Conservation (phyloP, 306 rosid genomes). For the Vigna unguiculata region DNA sequence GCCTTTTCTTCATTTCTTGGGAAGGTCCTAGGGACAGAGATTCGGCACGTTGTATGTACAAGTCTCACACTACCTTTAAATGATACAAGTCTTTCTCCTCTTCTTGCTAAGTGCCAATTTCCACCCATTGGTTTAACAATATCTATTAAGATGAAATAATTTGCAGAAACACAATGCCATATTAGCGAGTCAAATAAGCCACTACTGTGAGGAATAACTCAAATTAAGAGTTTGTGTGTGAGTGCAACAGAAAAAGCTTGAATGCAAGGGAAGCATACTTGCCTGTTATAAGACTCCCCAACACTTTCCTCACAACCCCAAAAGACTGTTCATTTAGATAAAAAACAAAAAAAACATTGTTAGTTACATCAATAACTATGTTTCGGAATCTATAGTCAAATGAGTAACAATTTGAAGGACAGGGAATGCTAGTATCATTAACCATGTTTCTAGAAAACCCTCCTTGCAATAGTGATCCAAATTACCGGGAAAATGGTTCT, state of each 20-base stretch:
- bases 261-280: constrained; percentile 38
- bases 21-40: constrained; percentile 59
- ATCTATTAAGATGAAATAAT: constrained; percentile 41
- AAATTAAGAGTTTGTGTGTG: neutral
- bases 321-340: constrained; percentile 51
- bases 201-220: neutral
- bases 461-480: too few relatives aligned
- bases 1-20: constrained; percentile 46
- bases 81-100: constrained; percentile 49
- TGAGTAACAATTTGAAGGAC: too few relatives aligned
- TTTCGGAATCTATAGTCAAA: too few relatives aligned
- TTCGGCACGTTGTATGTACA: constrained; percentile 60
- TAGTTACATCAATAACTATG: too few relatives aligned
- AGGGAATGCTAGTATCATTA: too few relatives aligned
- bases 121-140: constrained; percentile 44
- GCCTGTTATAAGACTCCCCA: constrained; percentile 62
- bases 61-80: constrained; percentile 54
- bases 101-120: constrained; percentile 49
- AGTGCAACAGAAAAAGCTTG: neutral
- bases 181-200: constrained; percentile 26
- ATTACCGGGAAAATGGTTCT: too few relatives aligned
- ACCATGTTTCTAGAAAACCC: too few relatives aligned
- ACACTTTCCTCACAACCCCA: constrained; percentile 48
- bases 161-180: neutral
- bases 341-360: constrained; percentile 3